Evolutionary conservation across 2,329 filamentous ascomycete species (phyloP).

Genomic region (Penicillium brevicompactum): DNA sequence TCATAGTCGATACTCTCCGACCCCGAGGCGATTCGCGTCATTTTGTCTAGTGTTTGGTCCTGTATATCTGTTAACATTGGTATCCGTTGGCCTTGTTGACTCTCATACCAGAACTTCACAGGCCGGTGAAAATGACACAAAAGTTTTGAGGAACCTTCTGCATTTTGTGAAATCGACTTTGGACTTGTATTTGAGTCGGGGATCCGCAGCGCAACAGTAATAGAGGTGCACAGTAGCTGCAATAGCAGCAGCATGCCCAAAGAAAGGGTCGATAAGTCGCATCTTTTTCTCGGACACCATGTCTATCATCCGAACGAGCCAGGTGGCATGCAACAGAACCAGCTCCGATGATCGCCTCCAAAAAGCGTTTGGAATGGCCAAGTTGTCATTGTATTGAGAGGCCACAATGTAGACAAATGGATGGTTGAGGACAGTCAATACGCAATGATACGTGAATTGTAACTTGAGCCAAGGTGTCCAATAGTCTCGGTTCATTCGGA

Average conservation of each 20-base stretch:
- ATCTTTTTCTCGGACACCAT: constrained; percentile 57
- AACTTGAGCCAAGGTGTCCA: constrained; percentile 57
- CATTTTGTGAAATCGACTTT: constrained; percentile 57
- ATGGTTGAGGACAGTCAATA: constrained; percentile 55
- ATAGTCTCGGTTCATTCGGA: constrained; percentile 50
- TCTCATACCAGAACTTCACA: constrained; percentile 49
- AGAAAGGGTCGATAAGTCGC: constrained; percentile 54
- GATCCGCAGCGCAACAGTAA: constrained; percentile 55
- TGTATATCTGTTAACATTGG: constrained; percentile 24
- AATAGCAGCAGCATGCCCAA: constrained; percentile 55
- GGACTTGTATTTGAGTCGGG: constrained; percentile 54
- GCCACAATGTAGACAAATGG: constrained; percentile 58
- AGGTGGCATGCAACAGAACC: constrained; percentile 55
- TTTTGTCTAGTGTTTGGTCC: constrained; percentile 53
- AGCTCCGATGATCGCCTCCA: constrained; percentile 57
- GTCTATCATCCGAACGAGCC: constrained; percentile 58
- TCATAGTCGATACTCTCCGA: constrained; percentile 53
- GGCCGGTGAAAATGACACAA: constrained; percentile 51
- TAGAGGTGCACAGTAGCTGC: constrained; percentile 58
- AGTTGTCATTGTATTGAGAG: constrained; percentile 54
- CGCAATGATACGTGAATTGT: constrained; percentile 57
- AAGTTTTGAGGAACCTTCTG: constrained; percentile 52
- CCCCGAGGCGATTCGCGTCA: constrained; percentile 54
- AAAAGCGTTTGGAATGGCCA: constrained; percentile 57
- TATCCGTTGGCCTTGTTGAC: background rate